These are phyloP conservation scores for Penicillium pancosmium DNA, from an alignment of 495 filamentous ascomycete species.

Conservation along the genomic window DNA sequence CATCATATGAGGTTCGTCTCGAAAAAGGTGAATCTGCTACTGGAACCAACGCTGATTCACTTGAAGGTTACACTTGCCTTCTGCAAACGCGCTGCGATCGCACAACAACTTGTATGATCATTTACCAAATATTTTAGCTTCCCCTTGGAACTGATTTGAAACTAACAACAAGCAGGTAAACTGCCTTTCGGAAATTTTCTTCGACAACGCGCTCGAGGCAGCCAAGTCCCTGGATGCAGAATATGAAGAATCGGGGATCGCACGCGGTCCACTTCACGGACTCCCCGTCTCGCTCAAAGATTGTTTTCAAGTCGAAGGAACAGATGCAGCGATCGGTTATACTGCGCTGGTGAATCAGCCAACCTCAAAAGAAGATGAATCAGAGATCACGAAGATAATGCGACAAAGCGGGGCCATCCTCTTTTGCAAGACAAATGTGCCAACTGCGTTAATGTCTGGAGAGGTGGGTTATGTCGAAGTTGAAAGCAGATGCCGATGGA, in stretches of 20 bases:
- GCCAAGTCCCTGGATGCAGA: not conserved
- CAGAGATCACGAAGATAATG: slow-evolving; percentile 10
- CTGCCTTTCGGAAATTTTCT: slow-evolving; percentile 9
- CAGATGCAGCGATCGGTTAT: slow-evolving; percentile 52
- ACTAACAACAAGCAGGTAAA: not conserved
- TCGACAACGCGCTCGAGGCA: not conserved
- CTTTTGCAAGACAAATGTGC: slow-evolving; percentile 9
- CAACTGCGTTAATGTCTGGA: slow-evolving; percentile 3
- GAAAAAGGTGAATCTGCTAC: not conserved
- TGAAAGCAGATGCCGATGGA: too few species aligned
- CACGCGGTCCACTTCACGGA: slow-evolving; percentile 42
- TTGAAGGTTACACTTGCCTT: slow-evolving; percentile 3
- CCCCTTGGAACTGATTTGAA: too few species aligned
- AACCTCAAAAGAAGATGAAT: slow-evolving; percentile 20
- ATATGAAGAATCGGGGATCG: not conserved
- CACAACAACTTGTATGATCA: slow-evolving; percentile 6
- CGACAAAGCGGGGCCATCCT: slow-evolving; percentile 6
- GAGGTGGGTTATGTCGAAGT: not conserved
- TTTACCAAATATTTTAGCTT: not conserved
- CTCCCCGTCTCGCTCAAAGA: slow-evolving; percentile 61
- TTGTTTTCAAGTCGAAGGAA: slow-evolving; percentile 54
- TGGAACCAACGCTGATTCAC: not conserved
- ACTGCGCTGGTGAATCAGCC: slow-evolving; percentile 43
- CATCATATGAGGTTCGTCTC: not conserved
- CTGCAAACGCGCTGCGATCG: slow-evolving; percentile 4